Base-by-base conservation (phyloP, 768 basidiomycete genomes). In the Suillus weaverae region DNA sequence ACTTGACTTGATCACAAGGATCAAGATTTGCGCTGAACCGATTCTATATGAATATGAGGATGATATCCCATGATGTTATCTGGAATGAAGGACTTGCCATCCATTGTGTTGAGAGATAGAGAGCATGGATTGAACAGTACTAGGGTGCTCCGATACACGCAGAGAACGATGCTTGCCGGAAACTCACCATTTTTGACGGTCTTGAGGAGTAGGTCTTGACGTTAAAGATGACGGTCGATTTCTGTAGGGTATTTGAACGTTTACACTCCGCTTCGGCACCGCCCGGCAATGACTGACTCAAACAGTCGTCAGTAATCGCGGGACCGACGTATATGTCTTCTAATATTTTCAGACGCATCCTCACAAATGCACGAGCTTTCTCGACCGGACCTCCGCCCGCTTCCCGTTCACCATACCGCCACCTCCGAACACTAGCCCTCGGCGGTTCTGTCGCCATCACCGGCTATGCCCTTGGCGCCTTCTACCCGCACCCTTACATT, bases 401-500 rank as follows among this genome's bases (percentile, higher is more conserved):
- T 20, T 5, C 35, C 5, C 44, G 65, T 14, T 57, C 68, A 14
- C 22, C 64, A 44, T 54, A 64, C 9, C 50, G 35, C 1, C 5
- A 66, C n/a, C 48, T 75, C 56, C 64, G 67, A 1, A 26, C 67
- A 1, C 35, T 75, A 51, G 30, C 70, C 38, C 69, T 77, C 22
- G 64, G 71, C 26, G 35, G 74, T 41, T 63, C 68, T 3, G 61
- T 70, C 53, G 70, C 74, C 4, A 8, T 73, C 41, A 66, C 75
- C 1, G 70, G 80, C 13, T 86, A 86, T 70, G 74, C 80, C 11
- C 44, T 78, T 2, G 93, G 93, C 10, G 82, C 89, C 6, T 76
- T 92, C 67, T 93, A 88, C 70, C 92, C 91, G 7, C 92, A 89
- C 7, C 76, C 83, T 0, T 73, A 89, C 33, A 71, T 90, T 43